Base-by-base conservation (phyloP, 192 early-diverging fungal genomes). In the Helicostylum pulchrum region DNA sequence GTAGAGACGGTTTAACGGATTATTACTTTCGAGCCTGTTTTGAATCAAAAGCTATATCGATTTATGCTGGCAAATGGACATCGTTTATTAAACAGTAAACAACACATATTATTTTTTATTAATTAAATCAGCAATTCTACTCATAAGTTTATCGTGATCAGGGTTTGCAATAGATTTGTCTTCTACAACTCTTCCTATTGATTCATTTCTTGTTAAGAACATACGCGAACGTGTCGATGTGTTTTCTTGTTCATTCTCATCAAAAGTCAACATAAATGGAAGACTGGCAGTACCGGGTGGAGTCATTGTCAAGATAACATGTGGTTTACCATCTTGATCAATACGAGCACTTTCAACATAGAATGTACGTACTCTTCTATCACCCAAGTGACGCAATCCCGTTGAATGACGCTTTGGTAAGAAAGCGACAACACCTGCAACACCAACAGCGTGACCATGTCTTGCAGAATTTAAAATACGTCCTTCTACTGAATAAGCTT, bases 361-460 rank as follows among this genome's bases (percentile, higher is more conserved):
- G 76, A 88, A 89, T 30, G 58, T 71, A 12, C 73, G 72, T 10
- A 79, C 58, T 67, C 79, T 66, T 53, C 74, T 70, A 64, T 75
- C 47, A 60, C 52, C 50, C 19, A 61, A 52, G 32, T 49, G 19
- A 44, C 51, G 61, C 1, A 68, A 14, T 23, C 34, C 39, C 19
- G 21, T 53, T 4, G 58, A 17, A n/a, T 74, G 66, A 21, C 71
- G 47, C 5, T 58, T 52, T 7, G 76, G 78, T 44, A 90, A 61
- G 10, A 62, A 61, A 15, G 83, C 87, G 12, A 88, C 74, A n/a
- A 89, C 76, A 34, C 90, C 90, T 23, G 78, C 77, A 48, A 91
- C 76, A n/a, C 87, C 90, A 36, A 90, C 80, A 32, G 84, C 70
- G 36, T 81, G 87, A 14, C 72, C 69, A 11, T 66, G 69, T 7